These are phyloP conservation scores for Mycoemilia scoparia DNA, from an alignment of 192 early-diverging fungal genomes.

Conservation along the genomic window DNA sequence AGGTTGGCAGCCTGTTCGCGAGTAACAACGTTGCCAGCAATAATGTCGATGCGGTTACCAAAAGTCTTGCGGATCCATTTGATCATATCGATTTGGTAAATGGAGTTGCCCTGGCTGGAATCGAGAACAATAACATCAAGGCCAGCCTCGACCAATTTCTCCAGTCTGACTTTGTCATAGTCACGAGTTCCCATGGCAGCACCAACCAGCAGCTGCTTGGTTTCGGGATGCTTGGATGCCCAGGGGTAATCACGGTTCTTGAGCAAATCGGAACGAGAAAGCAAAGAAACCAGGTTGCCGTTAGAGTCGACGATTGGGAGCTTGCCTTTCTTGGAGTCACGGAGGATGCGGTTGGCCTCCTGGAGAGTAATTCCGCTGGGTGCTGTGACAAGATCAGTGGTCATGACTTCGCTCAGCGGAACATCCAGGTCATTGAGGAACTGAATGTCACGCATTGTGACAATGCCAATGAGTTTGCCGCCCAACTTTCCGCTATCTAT, in stretches of 20 bases:
- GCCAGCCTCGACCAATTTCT: constrained; percentile 76
- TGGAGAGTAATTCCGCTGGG: constrained; percentile 70
- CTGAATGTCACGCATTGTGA: constrained; percentile 92
- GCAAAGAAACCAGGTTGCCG: constrained; percentile 69
- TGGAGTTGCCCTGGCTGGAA: constrained; percentile 89
- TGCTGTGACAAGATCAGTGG: constrained; percentile 70
- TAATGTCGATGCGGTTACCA: constrained; percentile 55
- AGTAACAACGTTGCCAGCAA: constrained; percentile 96
- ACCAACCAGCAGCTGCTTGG: constrained; percentile 84
- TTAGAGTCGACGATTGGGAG: constrained; percentile 79
- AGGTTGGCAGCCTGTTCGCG: constrained; percentile 81
- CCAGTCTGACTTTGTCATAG: constrained; percentile 69
- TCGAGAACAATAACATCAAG: constrained; percentile 94
- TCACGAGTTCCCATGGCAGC: constrained; percentile 85
- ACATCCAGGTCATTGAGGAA: constrained; percentile 56
- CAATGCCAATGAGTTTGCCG: constrained; percentile 85
- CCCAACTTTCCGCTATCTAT: constrained; percentile 71
- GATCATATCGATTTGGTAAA: constrained; percentile 91
- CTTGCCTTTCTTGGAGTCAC: constrained; percentile 87
- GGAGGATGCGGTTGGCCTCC: constrained; percentile 79
- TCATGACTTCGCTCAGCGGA: constrained; percentile 68
- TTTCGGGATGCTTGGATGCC: constrained; percentile 60
- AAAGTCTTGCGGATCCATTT: constrained; percentile 78
- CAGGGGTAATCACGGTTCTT: constrained; percentile 93
- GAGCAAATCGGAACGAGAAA: constrained; percentile 86